A percentile compares a stretch with the other conserved stretches of the same genome.
phyloP scores from a whole-genome alignment of 1,139 yeast species.

The Kazachstania sp. region DNA sequence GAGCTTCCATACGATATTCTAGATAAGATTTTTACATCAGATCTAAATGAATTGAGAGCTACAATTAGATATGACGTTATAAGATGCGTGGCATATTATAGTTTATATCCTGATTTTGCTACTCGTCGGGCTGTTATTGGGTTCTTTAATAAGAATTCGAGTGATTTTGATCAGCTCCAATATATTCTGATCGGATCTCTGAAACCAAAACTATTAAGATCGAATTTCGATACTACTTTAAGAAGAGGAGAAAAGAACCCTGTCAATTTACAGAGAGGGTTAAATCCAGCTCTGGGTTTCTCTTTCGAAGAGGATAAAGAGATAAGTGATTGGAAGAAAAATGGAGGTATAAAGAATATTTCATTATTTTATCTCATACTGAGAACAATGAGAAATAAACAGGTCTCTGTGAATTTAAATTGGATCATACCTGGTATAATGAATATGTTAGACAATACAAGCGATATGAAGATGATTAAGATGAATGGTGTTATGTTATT shows the following conservation, averaged over 20 bases:
- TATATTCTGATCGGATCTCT: background rate
- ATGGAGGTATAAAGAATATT: constrained; percentile 23
- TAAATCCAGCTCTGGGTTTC: constrained; percentile 12
- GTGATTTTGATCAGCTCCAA: background rate
- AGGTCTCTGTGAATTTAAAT: constrained; percentile 24
- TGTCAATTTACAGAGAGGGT: constrained; percentile 5
- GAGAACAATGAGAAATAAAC: constrained; percentile 11
- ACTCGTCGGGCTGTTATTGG: background rate
- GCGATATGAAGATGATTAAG: constrained; percentile 19
- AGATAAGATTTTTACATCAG: background rate
- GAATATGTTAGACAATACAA: constrained; percentile 26
- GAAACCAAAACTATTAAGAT: constrained; percentile 8
- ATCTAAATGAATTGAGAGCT: background rate
- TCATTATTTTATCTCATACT: constrained; percentile 22
- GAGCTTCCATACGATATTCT: background rate
- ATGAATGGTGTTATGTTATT: constrained; percentile 21
- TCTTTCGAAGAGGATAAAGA: constrained; percentile 17
- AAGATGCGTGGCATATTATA: background rate
- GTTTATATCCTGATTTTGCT: background rate
- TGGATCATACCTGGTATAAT: constrained; percentile 32
- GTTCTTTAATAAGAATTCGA: background rate
- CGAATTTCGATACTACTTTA: background rate
- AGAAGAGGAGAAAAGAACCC: background rate
- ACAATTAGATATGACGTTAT: background rate
- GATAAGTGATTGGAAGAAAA: constrained; percentile 16